phyloP scores from a whole-genome alignment of 164 flowering plant species.

The Sextonia rubra region DNA sequence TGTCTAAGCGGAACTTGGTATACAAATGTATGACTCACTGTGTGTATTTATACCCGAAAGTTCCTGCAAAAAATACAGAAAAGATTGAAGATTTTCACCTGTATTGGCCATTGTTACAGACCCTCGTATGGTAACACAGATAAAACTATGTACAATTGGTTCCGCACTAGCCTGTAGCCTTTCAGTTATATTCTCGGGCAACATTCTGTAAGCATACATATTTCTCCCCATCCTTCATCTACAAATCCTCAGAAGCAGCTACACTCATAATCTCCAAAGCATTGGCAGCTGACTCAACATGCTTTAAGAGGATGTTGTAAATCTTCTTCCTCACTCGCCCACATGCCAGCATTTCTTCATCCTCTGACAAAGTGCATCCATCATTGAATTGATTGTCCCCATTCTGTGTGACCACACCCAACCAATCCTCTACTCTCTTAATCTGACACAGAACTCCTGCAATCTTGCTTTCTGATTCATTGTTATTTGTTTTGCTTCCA shows the following conservation, averaged over 20 bases:
- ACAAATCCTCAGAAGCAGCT: constrained; percentile 11
- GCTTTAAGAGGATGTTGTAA: constrained; percentile 41
- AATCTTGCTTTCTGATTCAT: constrained; percentile 26
- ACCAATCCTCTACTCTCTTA: constrained; percentile 54
- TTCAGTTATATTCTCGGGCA: no score
- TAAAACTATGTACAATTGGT: no score
- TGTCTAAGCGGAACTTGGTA: no score
- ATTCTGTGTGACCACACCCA: constrained; percentile 27
- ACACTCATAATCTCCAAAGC: constrained; percentile 25
- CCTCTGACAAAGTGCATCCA: constrained; percentile 9
- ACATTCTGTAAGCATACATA: not conserved
- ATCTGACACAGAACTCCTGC: constrained; percentile 42
- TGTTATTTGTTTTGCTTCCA: constrained; percentile 13
- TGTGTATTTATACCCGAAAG: no score
- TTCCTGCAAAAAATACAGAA: no score
- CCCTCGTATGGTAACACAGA: no score
- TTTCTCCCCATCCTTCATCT: constrained; percentile 1
- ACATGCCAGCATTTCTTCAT: constrained; percentile 32
- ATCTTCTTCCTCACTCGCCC: constrained; percentile 46
- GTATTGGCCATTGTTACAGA: no score
- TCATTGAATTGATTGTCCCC: constrained; percentile 7
- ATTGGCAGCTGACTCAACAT: constrained; percentile 47
- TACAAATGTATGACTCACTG: no score
- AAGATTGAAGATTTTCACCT: no score
- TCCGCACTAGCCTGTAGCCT: no score